Base-by-base conservation (phyloP, 495 filamentous ascomycete species). In the Cenococcum geophilum region DNA sequence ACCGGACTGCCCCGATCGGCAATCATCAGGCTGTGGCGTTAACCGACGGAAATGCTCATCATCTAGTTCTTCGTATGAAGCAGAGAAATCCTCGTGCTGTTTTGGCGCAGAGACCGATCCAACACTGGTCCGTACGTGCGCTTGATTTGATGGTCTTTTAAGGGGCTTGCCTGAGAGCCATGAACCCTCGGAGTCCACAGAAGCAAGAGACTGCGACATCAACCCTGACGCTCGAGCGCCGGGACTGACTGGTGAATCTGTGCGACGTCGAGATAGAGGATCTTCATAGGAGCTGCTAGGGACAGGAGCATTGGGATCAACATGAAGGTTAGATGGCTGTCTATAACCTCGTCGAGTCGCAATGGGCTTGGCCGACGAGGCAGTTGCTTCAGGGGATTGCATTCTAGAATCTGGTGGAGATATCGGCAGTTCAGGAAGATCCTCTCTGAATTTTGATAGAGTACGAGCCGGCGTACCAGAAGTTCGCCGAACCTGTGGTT, bases 401-500 rank as follows among this genome's bases (percentile, higher is more conserved):
- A 92, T 69, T 43, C 88, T 79, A 1, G 91, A 95, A 55, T 88
- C 87, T 4, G 90, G 85, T 9, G 89, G 89, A 18, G 89, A 92
- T 18, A 91, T 70, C 1, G 89, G 88, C 32, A 89, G 78, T 66
- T 95, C 91, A 18, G 89, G 90, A 16, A 97, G 81, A 71, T 96
- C 91, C 72, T 97, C 91, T n/a, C 85, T 83, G 77, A 97, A 97
- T 50, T 89, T 92, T 45, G 90, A 95, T 74, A 88, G 88, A 3
- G 89, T 89, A 32, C 90, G 85, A 61, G 84, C 83, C 8, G 91
- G 83, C 0, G 78, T 79, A 12, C 79, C 80, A 9, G 82, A 79
- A 37, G 37, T 66, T 58, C 53, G 52, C 50, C 59, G 64, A 22
- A 65, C 67, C 34, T 49, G 68, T 67, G 54, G 62, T 73, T 73